Evolutionary conservation across 352 stramenopile species (phyloP), one percentile per base, ranked within the genome.

Genomic region (Globisporangium radiosum): DNA sequence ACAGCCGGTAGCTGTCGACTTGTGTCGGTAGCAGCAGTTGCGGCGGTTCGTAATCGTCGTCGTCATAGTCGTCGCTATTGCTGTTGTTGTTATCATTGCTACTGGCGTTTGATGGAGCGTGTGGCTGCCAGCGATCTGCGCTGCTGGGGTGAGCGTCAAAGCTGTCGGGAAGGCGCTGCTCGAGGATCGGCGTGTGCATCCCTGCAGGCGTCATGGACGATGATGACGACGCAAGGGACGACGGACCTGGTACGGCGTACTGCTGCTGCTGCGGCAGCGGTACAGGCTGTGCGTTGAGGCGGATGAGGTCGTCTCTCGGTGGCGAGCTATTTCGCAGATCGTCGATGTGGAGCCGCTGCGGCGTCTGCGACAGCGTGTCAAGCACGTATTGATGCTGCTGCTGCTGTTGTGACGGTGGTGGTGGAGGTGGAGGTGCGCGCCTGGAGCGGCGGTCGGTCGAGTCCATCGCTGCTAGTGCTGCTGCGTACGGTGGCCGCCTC

Each of bases 341-440:
- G 54, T 60, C 54, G 36, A 60, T 60, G 45, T 60, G 54, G 9
- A 60, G 54, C 7, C 54, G 54, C 43, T 47, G 11, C 6, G 43
- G 43, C 43, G 43, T 17, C 8, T 15, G 43, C 43, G 43, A 47
- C 43, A 47, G 43, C 43, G 43, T 17, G 43, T 47, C 43, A 15
- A 47, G 43, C 3, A 17, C 43, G 5, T 17, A 47, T 0, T 9
- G 42, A n/a, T 7, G 42, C 11, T 15, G 11, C 13, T 47, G 43
- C 7, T 11, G 11, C 1, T 47, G 43, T 47, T 47, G 43, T 14
- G 43, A 17, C 11, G 8, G n/a, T 47, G 3, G 10, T 11, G 14
- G 25, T 25, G 25, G 25, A 3, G 25, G 25, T 25, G 25, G 25
- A 25, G 25, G 25, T 25, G 25, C 25, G 25, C 25, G 25, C 25